These are phyloP conservation scores for Cupressus sempervirens DNA, from an alignment of 75 land plant species.

Conservation along the genomic window DNA sequence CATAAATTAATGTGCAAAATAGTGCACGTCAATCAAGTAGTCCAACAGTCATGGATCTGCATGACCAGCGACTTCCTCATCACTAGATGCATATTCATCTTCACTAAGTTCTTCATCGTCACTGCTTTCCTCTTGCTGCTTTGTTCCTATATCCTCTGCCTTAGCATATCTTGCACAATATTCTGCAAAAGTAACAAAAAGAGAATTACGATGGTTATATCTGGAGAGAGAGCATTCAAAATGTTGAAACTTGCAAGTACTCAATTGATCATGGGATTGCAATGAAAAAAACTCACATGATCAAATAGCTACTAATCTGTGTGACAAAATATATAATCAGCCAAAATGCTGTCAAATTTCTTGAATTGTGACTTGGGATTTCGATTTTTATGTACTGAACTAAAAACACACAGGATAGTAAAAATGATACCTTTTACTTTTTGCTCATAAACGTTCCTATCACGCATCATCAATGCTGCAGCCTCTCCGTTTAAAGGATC, in stretches of 20 bases:
- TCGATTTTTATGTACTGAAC: background rate
- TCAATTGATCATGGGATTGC: background rate
- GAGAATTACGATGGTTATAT: background rate
- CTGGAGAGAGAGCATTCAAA: background rate
- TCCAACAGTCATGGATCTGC: conserved; percentile 43
- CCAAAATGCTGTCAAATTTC: background rate
- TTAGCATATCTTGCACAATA: conserved; percentile 76
- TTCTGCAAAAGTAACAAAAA: conserved; percentile 28
- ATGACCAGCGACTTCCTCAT: conserved; percentile 61
- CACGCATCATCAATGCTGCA: conserved; percentile 77
- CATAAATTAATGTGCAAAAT: background rate
- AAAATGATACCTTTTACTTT: conserved; percentile 67
- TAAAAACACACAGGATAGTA: background rate
- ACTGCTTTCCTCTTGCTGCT: conserved; percentile 53
- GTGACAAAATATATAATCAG: background rate
- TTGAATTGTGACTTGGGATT: background rate
- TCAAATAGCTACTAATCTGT: background rate
- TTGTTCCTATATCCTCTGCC: conserved; percentile 51
- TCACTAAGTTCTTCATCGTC: conserved; percentile 71
- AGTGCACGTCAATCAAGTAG: conserved; percentile 1
- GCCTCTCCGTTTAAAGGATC: conserved; percentile 90
- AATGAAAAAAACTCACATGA: background rate
- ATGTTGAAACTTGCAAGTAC: background rate
- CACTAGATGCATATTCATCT: conserved; percentile 65
- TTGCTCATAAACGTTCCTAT: conserved; percentile 51